Evolutionary conservation across 2,329 filamentous ascomycete genomes (phyloP).

Genomic region (Niveomyces coronatus): DNA sequence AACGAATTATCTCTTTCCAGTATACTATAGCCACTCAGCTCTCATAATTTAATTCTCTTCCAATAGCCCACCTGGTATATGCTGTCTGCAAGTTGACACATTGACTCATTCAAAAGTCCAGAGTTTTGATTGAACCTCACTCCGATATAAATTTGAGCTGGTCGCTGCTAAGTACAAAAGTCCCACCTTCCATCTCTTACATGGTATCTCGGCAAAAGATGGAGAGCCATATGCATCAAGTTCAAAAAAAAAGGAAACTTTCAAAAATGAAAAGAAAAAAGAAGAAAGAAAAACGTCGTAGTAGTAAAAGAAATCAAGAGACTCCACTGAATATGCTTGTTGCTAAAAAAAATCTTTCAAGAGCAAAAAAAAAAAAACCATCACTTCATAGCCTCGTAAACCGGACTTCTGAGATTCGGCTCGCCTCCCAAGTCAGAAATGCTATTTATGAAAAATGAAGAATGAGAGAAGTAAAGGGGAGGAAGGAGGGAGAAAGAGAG

Average conservation of each 20-base stretch:
- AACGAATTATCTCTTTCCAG: no score
- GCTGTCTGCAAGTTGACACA: no score
- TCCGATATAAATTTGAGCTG: no score
- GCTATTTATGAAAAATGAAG: no score
- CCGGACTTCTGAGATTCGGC: no score
- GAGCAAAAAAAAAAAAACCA: conserved; percentile 1
- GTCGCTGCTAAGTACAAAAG: background rate
- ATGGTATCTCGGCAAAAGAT: no score
- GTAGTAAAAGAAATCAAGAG: background rate
- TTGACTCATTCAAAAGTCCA: background rate
- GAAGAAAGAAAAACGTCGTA: background rate
- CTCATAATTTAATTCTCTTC: no score
- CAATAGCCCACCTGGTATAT: no score
- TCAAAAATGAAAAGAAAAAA: background rate
- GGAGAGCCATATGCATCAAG: no score
- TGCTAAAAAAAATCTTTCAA: background rate
- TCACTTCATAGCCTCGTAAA: conserved; percentile 5
- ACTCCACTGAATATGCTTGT: background rate
- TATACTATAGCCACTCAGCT: no score
- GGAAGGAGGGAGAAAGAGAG: conserved; percentile 4
- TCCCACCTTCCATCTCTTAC: background rate
- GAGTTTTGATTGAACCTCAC: background rate
- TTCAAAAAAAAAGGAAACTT: background rate
- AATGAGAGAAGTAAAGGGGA: no score
- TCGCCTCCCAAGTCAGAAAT: no score